Evolutionary conservation across 345 rosid genomes (phyloP).

Genomic region (Jatropha curcas): DNA sequence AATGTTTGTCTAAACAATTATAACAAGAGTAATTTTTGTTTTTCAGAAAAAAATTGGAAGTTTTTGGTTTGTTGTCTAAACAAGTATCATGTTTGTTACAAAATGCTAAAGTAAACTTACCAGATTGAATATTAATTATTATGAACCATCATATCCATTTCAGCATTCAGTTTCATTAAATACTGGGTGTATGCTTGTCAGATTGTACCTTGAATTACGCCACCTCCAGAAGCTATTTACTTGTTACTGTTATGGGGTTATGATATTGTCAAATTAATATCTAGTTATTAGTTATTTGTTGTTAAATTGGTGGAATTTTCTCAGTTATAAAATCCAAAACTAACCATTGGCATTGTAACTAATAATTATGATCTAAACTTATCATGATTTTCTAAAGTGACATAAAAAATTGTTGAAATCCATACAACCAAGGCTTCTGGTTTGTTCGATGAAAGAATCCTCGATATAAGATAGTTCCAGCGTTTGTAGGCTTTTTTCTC

Average conservation of each 20-base stretch:
- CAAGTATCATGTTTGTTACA: neutral
- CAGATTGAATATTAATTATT: neutral
- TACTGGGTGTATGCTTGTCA: neutral
- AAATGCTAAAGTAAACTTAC: neutral
- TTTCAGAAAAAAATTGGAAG: neutral
- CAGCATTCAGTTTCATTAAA: neutral
- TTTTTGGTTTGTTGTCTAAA: too few relatives aligned
- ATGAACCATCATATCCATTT: neutral
- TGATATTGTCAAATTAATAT: neutral
- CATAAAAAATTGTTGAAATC: neutral
- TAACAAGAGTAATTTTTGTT: neutral
- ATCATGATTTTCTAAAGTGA: neutral
- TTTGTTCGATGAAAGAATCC: neutral
- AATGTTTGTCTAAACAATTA: too few relatives aligned
- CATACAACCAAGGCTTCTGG: neutral
- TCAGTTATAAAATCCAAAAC: neutral
- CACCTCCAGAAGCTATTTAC: neutral
- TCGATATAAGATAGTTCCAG: neutral
- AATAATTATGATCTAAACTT: too few relatives aligned
- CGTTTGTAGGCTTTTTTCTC: neutral
- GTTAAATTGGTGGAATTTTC: neutral
- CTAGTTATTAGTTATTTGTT: neutral
- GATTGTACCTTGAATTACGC: neutral
- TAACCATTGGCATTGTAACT: neutral
- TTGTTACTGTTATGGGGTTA: neutral